Evolutionary conservation across 2,329 filamentous ascomycete genomes (phyloP).

Genomic region (Calonectria pauciramosa): DNA sequence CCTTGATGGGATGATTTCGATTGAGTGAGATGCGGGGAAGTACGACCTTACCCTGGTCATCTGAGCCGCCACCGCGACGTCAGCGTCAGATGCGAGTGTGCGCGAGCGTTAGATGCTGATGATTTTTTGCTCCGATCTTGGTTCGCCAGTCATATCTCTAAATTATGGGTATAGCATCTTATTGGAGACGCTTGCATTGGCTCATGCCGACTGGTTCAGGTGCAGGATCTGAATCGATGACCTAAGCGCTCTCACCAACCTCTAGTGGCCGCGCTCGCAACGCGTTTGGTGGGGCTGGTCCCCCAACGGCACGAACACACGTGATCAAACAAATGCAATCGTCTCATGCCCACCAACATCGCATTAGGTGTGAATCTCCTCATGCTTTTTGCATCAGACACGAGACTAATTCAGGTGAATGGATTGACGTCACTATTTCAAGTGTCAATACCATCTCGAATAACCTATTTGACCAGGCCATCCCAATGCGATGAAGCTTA

Average conservation of each 20-base stretch:
- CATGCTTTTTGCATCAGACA: not conserved
- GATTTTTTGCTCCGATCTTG: not conserved
- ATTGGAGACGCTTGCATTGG: not conserved
- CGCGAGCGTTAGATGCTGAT: not conserved
- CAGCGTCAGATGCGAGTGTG: not conserved
- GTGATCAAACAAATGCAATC: not conserved
- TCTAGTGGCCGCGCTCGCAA: not conserved
- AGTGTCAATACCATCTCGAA: no score
- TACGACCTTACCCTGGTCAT: not conserved
- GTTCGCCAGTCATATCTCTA: not conserved
- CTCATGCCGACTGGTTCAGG: not conserved
- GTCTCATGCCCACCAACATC: no score
- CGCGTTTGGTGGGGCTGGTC: not conserved
- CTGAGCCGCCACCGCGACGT: not conserved
- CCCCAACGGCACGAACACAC: not conserved
- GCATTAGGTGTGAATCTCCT: no score
- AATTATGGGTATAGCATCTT: not conserved
- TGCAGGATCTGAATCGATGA: not conserved
- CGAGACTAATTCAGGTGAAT: no score
- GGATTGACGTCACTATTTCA: no score
- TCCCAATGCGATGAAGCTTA: no score
- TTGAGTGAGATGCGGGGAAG: not conserved
- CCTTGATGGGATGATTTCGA: not conserved
- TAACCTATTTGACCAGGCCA: no score
- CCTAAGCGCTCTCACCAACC: not conserved